Evolutionary conservation across 2,329 filamentous ascomycete genomes (phyloP).

Genomic region (Apiospora sp.): DNA sequence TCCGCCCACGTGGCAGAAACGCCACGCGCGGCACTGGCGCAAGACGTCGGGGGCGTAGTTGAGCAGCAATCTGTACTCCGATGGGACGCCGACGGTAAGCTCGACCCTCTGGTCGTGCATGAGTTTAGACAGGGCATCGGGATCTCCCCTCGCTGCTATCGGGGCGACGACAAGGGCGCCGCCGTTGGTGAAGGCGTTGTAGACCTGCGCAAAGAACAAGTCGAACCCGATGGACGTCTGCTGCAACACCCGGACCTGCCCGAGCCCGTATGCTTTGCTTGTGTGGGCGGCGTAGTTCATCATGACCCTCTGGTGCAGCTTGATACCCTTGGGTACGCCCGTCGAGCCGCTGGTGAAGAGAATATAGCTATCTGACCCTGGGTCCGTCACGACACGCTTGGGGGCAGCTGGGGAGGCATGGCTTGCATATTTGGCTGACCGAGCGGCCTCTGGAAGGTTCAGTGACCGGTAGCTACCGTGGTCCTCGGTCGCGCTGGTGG

Average conservation of each 20-base stretch:
- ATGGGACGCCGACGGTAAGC: constrained; percentile 46
- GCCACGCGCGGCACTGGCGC: background rate
- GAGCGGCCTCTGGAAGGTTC: no score
- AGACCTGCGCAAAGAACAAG: constrained; percentile 42
- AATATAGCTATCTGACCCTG: background rate
- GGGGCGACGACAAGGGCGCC: constrained; percentile 41
- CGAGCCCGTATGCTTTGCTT: background rate
- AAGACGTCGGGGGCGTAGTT: background rate
- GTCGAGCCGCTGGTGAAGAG: background rate
- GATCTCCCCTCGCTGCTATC: constrained; percentile 41
- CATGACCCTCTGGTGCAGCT: background rate
- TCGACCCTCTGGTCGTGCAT: constrained; percentile 45
- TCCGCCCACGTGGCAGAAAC: background rate
- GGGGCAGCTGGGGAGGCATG: no score
- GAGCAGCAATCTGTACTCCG: constrained; percentile 44
- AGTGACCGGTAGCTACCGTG: no score
- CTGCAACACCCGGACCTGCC: constrained; percentile 39
- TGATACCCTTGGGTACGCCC: background rate
- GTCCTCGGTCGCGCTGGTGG: no score
- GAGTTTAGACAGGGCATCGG: constrained; percentile 41
- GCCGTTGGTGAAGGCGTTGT: constrained; percentile 41
- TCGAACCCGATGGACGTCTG: constrained; percentile 47
- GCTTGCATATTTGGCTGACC: no score
- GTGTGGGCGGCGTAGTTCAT: background rate
- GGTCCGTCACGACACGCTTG: no score